phyloP scores from a whole-genome alignment of 2,329 filamentous ascomycete species.

The Epichloe brachyelytri region DNA sequence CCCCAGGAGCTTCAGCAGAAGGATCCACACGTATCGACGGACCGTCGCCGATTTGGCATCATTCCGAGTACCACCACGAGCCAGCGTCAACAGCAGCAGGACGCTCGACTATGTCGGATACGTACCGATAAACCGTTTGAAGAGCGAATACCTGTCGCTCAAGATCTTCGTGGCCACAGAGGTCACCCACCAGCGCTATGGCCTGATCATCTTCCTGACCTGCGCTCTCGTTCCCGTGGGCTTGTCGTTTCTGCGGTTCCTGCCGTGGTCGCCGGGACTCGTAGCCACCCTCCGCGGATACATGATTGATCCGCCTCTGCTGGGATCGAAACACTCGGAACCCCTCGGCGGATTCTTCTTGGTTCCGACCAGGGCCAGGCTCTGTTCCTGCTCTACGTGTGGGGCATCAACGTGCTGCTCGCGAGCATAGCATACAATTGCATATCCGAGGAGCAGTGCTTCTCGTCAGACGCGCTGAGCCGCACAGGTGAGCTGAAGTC shows the following conservation, averaged over 20 bases:
- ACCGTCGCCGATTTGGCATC: not conserved
- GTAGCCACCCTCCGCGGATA: constrained; percentile 10
- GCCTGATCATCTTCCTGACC: constrained; percentile 14
- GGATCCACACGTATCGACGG: not conserved
- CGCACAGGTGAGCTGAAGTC: not conserved
- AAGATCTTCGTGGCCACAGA: constrained; percentile 2
- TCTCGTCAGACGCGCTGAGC: not conserved
- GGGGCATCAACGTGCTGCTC: not conserved
- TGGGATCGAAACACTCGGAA: constrained; percentile 9
- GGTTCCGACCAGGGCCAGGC: constrained; percentile 14
- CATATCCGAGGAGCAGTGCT: not conserved
- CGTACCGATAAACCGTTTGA: constrained; percentile 5
- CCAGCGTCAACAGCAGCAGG: not conserved
- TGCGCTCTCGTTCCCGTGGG: constrained; percentile 14
- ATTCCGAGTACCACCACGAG: not conserved
- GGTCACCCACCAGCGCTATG: constrained; percentile 10
- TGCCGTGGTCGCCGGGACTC: constrained; percentile 12
- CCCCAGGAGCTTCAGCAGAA: not conserved
- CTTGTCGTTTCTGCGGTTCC: constrained; percentile 17
- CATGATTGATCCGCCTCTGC: constrained; percentile 13
- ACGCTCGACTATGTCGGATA: constrained; percentile 7
- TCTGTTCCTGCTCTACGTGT: not conserved
- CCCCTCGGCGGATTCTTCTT: constrained; percentile 11
- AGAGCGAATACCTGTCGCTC: constrained; percentile 2
- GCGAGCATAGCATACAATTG: not conserved